These are phyloP conservation scores for Leccinum pellstonianum DNA, from an alignment of 768 basidiomycete genomes.

Conservation along the genomic window DNA sequence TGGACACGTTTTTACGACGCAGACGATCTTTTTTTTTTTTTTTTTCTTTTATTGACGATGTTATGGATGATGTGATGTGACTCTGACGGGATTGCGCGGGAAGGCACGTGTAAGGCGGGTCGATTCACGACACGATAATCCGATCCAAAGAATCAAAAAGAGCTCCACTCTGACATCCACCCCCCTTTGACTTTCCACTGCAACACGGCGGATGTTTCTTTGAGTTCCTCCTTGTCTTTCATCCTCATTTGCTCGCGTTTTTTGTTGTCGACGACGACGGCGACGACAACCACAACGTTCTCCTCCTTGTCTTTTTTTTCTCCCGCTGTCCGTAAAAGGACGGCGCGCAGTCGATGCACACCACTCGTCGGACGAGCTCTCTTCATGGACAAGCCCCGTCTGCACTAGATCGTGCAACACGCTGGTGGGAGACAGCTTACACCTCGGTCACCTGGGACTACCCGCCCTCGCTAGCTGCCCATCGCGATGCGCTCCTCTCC, in stretches of 20 bases:
- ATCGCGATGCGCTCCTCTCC: slow-evolving; percentile 22
- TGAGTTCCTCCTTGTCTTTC: not conserved
- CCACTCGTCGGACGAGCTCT: slow-evolving; percentile 14
- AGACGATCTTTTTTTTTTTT: too few species aligned
- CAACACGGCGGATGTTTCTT: not conserved
- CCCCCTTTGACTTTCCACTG: not conserved
- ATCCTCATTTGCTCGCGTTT: not conserved
- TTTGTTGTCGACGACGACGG: not conserved
- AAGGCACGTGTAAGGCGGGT: slow-evolving; percentile 17
- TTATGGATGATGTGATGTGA: not conserved
- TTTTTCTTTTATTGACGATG: not conserved
- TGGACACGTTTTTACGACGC: not conserved
- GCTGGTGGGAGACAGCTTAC: slow-evolving; percentile 14
- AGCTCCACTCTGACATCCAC: not conserved
- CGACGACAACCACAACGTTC: not conserved
- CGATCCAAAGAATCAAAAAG: slow-evolving; percentile 22
- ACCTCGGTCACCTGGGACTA: slow-evolving; percentile 23
- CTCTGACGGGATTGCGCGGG: slow-evolving; percentile 5
- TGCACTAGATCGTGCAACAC: not conserved
- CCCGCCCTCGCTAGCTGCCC: slow-evolving; percentile 14
- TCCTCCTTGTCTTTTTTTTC: not conserved
- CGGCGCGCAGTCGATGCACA: slow-evolving; percentile 15
- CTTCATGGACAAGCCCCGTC: slow-evolving; percentile 2
- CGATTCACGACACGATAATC: slow-evolving; percentile 22
- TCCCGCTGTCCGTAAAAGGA: slow-evolving; percentile 5